Percentiles rank a stretch among this genome's conserved stretches.
phyloP scores from a whole-genome alignment of 352 stramenopile species.

The Phytophthora lateralis region DNA sequence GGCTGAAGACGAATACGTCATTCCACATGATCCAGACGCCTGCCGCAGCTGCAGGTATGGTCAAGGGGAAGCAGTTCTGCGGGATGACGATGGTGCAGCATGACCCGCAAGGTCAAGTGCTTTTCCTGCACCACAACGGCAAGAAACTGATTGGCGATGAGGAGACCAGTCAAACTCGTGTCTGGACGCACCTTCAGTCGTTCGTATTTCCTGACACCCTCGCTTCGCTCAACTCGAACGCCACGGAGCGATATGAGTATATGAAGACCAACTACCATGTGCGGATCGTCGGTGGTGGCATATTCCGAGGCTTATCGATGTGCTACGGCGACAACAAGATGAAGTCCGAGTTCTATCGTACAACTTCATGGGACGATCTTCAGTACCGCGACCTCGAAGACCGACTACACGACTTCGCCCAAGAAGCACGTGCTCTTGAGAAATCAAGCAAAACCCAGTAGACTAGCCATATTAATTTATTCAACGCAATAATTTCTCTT shows the following conservation, averaged over 20 bases:
- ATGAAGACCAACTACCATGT: conserved; percentile 27
- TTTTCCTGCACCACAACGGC: conserved; percentile 59
- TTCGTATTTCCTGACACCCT: conserved; percentile 29
- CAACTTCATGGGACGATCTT: conserved; percentile 17
- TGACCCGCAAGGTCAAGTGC: conserved; percentile 35
- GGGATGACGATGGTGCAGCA: conserved; percentile 61
- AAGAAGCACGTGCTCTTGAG: conserved; percentile 17
- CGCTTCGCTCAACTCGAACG: conserved; percentile 1
- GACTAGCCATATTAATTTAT: conserved; percentile 14
- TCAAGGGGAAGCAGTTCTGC: conserved; percentile 46
- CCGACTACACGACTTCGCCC: conserved; percentile 15
- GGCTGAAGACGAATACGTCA: conserved; percentile 47
- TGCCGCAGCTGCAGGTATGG: conserved; percentile 38
- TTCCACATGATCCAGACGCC: conserved; percentile 59
- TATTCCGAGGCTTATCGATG: conserved; percentile 16
- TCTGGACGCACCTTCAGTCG: conserved; percentile 34
- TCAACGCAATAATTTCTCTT: too few relatives aligned
- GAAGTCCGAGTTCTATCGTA: conserved; percentile 30
- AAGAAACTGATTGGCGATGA: conserved; percentile 39
- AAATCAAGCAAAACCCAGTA: conserved; percentile 7
- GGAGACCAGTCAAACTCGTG: conserved; percentile 15
- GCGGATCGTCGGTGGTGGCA: conserved; percentile 20
- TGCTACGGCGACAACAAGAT: conserved; percentile 38
- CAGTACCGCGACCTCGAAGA: conserved; percentile 26
- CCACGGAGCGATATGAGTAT: conserved; percentile 26